These are phyloP conservation scores for Aspergillus incahuasiensis DNA, from an alignment of 495 filamentous ascomycete genomes.

Conservation along the genomic window DNA sequence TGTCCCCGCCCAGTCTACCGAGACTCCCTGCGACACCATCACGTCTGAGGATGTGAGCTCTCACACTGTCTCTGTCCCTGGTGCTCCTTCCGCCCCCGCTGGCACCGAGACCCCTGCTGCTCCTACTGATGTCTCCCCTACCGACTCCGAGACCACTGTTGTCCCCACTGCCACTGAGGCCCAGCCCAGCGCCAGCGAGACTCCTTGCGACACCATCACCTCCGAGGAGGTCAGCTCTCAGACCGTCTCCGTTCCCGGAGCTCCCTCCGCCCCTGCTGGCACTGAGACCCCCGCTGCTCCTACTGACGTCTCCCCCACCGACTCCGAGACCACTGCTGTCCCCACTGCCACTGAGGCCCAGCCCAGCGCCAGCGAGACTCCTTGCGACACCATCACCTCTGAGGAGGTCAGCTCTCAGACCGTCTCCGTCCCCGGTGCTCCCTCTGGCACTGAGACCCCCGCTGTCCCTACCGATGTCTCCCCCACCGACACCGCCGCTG, in stretches of 20 bases:
- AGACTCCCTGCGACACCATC: constrained; percentile 18
- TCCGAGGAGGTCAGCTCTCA: constrained; percentile 3
- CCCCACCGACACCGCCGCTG: constrained; percentile 7
- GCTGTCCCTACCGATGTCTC: not conserved
- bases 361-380: constrained; percentile 7
- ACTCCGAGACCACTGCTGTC: constrained; percentile 8
- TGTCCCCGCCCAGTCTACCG: not conserved
- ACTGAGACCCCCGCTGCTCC: not conserved
- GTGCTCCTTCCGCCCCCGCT: not conserved
- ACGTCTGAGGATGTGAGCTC: constrained; percentile 10
- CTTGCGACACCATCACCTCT: constrained; percentile 18
- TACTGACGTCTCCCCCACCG: constrained; percentile 3
- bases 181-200: constrained; percentile 1
- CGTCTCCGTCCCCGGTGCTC: not conserved
- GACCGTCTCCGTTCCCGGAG: not conserved
- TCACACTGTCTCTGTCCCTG: not conserved
- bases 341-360: constrained; percentile 11
- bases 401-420: constrained; percentile 1
- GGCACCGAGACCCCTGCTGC: not conserved
- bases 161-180: constrained; percentile 14
- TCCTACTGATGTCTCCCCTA: constrained; percentile 1
- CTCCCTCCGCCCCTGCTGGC: not conserved
- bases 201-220: constrained; percentile 19
- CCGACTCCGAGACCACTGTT: constrained; percentile 4
- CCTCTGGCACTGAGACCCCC: not conserved